Evolutionary conservation across 2,329 filamentous ascomycete species (phyloP).

Genomic region (Ascochyta koolunga): DNA sequence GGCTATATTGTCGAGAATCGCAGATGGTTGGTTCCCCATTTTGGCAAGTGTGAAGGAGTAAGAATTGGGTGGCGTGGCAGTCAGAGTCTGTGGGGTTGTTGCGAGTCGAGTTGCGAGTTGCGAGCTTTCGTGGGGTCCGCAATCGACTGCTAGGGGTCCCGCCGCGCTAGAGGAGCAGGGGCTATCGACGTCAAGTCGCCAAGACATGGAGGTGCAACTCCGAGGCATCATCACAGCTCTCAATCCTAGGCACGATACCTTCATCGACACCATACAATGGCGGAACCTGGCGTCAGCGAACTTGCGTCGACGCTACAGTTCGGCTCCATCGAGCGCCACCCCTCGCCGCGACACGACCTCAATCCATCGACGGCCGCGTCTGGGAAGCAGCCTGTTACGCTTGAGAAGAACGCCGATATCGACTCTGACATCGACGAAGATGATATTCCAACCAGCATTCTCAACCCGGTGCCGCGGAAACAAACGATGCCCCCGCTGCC

Average conservation of each 20-base stretch:
- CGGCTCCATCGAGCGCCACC: slow-evolving; percentile 74
- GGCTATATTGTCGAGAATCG: slow-evolving; percentile 92
- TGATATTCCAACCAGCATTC: slow-evolving; percentile 71
- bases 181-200: slow-evolving; percentile 31
- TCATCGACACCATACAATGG: neutral
- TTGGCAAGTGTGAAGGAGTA: slow-evolving; percentile 32
- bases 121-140: slow-evolving; percentile 30
- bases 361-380: slow-evolving; percentile 80
- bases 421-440: slow-evolving; percentile 63
- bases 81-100: slow-evolving; percentile 18
- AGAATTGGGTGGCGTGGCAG: slow-evolving; percentile 18
- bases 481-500: slow-evolving; percentile 71
- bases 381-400: slow-evolving; percentile 65
- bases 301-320: slow-evolving; percentile 81
- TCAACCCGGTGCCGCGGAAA: slow-evolving; percentile 61
- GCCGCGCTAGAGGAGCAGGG: slow-evolving; percentile 22
- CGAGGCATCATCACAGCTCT: slow-evolving; percentile 7
- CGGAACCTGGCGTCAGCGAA: slow-evolving; percentile 50
- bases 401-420: slow-evolving; percentile 44
- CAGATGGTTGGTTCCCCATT: slow-evolving; percentile 63
- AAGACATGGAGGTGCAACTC: slow-evolving; percentile 24
- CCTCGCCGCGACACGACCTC: slow-evolving; percentile 75
- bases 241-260: neutral
- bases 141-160: slow-evolving; percentile 24
- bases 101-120: slow-evolving; percentile 6